phyloP scores from a whole-genome alignment of 2,329 filamentous ascomycete genomes.

The Botryotinia globosa region DNA sequence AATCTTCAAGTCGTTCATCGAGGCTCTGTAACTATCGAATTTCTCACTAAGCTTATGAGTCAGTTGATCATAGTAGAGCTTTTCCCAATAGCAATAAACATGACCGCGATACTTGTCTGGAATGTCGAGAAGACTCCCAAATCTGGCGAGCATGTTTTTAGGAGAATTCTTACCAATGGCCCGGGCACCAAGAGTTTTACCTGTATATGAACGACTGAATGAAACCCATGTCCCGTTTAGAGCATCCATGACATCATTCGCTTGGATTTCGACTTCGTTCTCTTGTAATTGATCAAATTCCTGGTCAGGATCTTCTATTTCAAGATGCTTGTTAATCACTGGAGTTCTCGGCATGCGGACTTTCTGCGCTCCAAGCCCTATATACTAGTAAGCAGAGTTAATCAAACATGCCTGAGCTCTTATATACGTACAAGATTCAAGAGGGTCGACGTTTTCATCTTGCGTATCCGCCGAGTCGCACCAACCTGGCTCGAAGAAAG shows the following conservation, averaged over 20 bases:
- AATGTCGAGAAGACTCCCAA: conserved; percentile 33
- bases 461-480: conserved; percentile 20
- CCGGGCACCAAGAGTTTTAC: conserved; percentile 21
- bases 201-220: conserved; percentile 32
- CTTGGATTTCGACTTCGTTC: conserved; percentile 25
- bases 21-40: conserved; percentile 29
- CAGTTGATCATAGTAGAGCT: conserved; percentile 28
- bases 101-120: conserved; percentile 31
- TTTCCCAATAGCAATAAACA: conserved; percentile 37
- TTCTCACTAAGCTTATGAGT: conserved; percentile 23
- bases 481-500: conserved; percentile 51
- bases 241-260: conserved; percentile 28
- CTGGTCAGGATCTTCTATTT: conserved; percentile 34
- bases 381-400: conserved; percentile 8
- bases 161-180: conserved; percentile 24
- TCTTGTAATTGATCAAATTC: conserved; percentile 35
- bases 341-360: conserved; percentile 31
- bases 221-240: conserved; percentile 32
- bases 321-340: conserved; percentile 29
- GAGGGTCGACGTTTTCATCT: conserved; percentile 8
- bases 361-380: conserved; percentile 32
- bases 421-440: conserved; percentile 27
- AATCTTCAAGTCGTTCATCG: conserved; percentile 26
- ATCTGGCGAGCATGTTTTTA: conserved; percentile 25
- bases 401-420: neutral